Evolutionary conservation across 2,329 filamentous ascomycete genomes (phyloP), one percentile per base, ranked within the genome.

Genomic region (Botryosphaeria dothidea): DNA sequence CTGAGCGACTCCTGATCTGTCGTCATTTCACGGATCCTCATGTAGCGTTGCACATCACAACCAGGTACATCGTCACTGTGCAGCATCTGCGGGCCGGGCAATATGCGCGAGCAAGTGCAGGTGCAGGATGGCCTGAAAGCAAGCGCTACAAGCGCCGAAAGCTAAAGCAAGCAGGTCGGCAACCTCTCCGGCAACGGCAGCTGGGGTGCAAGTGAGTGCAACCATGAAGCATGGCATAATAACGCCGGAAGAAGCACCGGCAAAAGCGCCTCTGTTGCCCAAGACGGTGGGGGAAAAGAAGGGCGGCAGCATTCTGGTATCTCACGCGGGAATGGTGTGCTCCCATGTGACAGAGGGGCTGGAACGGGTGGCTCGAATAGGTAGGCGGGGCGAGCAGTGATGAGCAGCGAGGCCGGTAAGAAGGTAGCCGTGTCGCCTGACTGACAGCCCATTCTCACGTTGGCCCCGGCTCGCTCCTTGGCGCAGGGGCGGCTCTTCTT

Each of bases 221-320:
- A 27, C 48, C n/a, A 51, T n/a, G 48, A 9, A 34, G 23, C 8
- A 58, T 13, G 25, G 34, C 41, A 23, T 7, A 46, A 31, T 46
- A 60, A 25, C 25, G 56, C 56, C 56, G 56, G 56, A 60, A 46
- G 56, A 60, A 60, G 56, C 56, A 60, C 56, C 56, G 38, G 56
- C n/a, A 13, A 19, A 21, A 7, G 46, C 46, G n/a, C n/a, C n/a
- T n/a, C n/a, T n/a, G n/a, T n/a, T n/a, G 49, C 49, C 25, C 49
- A 21, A 8, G 27, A 8, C 9, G 52, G 21, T 25, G 31, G 21
- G 43, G n/a, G n/a, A n/a, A n/a, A n/a, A n/a, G 17, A 21, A 3
- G n/a, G 11, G 17, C 15, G 19, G n/a, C 51, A 19, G 51, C 27
- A 19, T 29, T 36, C 29, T 25, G 54, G 54, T 36, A 56, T 41